These are phyloP conservation scores for Pestalotiopsis sp. DNA, from an alignment of 2,329 filamentous ascomycete genomes.

Conservation along the genomic window DNA sequence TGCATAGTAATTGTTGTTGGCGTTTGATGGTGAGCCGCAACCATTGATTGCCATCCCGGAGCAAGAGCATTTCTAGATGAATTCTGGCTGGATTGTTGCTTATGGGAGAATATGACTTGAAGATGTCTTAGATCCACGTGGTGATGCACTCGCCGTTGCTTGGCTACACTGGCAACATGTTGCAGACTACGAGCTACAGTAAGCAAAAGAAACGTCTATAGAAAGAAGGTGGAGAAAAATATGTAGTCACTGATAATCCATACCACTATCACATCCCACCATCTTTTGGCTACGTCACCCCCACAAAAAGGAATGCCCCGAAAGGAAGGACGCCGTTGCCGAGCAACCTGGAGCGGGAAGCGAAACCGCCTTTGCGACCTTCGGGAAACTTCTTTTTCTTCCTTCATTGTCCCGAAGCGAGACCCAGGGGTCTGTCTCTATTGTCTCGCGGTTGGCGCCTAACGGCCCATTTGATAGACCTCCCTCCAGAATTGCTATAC, in stretches of 20 bases:
- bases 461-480: background rate
- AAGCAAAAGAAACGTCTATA: background rate
- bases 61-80: background rate
- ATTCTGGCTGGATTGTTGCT: no score
- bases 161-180: background rate
- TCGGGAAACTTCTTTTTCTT: background rate
- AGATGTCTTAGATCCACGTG: background rate
- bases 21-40: background rate
- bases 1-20: no score
- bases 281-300: background rate
- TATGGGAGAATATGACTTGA: no score
- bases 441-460: background rate
- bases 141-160: background rate
- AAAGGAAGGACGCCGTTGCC: background rate
- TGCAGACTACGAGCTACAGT: background rate
- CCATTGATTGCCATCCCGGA: background rate
- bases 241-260: background rate
- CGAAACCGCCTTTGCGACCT: background rate
- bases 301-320: background rate
- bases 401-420: background rate
- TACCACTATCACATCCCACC: background rate
- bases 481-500: background rate
- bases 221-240: background rate
- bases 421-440: background rate
- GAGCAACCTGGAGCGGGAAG: background rate